A percentile compares a stretch with the other conserved stretches of the same genome.
phyloP scores from a whole-genome alignment of 257 asterid genomes.

The Salvia miltiorrhiza region DNA sequence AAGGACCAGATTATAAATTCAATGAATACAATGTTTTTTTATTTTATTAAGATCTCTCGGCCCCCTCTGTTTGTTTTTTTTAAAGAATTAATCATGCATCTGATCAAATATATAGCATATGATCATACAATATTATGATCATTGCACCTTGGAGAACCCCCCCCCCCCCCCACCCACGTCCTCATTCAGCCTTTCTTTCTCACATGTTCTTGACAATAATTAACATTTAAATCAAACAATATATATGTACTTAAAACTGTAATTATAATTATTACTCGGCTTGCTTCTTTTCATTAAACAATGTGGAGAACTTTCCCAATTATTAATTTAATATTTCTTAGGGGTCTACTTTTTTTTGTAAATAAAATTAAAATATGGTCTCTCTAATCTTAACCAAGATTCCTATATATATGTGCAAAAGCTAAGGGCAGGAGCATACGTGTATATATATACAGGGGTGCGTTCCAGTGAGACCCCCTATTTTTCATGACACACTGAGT shows the following conservation, averaged over 20 bases:
- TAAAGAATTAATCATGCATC: too few species aligned
- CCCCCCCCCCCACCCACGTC: too few species aligned
- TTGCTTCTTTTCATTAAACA: neutral
- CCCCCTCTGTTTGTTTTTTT: too few species aligned
- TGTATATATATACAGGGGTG: too few species aligned
- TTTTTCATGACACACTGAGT: too few species aligned
- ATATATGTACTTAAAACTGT: neutral
- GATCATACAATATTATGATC: neutral
- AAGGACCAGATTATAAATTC: too few species aligned
- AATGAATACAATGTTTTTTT: too few species aligned
- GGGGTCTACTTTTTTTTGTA: neutral
- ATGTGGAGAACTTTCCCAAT: neutral
- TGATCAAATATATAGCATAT: neutral
- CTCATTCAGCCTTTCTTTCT: neutral
- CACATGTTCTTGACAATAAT: neutral
- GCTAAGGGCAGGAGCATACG: too few species aligned
- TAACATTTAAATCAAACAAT: neutral
- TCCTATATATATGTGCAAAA: neutral
- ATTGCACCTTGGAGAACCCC: too few species aligned
- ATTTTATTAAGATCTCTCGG: too few species aligned
- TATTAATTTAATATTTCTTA: neutral
- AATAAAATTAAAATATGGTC: neutral
- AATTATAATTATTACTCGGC: constrained; percentile 7
- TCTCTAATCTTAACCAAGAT: neutral
- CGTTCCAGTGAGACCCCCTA: too few species aligned